Evolutionary conservation across 495 filamentous ascomycete genomes (phyloP), one percentile per base, ranked within the genome.

Genomic region (Margaritispora aquatica): DNA sequence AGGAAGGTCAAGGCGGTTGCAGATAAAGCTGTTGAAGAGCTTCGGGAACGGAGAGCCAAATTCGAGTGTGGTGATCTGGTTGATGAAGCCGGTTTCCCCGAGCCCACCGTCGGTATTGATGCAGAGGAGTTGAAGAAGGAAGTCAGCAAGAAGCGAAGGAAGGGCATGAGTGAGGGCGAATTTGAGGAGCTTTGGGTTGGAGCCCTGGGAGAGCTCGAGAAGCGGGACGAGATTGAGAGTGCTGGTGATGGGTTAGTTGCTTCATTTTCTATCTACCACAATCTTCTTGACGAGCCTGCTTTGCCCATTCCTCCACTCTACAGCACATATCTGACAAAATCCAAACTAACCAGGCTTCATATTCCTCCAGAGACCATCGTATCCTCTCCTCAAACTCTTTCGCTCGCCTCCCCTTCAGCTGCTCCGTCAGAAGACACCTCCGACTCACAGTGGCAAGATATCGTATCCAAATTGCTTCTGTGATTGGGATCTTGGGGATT

Each of bases 101-200:
- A 81, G 0, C 72, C 77, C 19, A 81, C 79, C 11, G 83, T 86
- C 0, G 82, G 88, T 47, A 83, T 96, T 26, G 80, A 83, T 51
- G 91, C 89, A 63, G 68, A 80, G n/a, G 84, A 88, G 36, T 76
- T 97, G 61, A 96, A 92, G 73, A 75, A 85, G 58, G 80, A 81
- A 47, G 82, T 96, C 54, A 80, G 74, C 49, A 80, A 83, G 65
- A 91, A 88, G 74, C 79, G 86, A 48, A 83, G 83, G 63, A 89
- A 86, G 71, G 82, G 84, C 26, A 88, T 96, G 88, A 85, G 78
- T 52, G 85, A 93, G 64, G 77, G 81, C 22, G 92, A 97, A 68
- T 98, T 97, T 63, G 91, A 96, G 62, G 90, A 97, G 52, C 80
- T 98, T 20, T 98, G 89, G 89, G 80, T 79, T 55, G 84, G 84